Conservation (phyloP, 164 flowering plant species). For the Stephania cephalantha region DNA sequence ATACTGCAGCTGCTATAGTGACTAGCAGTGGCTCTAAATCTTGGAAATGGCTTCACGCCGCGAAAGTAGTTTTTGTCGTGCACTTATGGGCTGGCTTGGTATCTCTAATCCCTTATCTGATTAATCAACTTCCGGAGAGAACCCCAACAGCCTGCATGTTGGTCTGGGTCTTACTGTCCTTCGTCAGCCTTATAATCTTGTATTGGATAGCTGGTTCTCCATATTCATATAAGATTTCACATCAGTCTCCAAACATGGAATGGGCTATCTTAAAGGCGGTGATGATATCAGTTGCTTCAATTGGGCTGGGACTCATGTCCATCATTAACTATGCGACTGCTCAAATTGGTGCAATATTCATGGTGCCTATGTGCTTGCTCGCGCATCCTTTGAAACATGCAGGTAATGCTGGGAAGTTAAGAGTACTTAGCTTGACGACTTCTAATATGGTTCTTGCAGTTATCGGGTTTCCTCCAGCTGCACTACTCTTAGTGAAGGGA, state of each 20-base stretch:
- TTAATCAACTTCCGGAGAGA: conserved; percentile 40
- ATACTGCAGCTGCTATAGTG: conserved; percentile 14
- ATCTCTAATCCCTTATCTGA: conserved; percentile 59
- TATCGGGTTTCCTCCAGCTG: conserved; percentile 53
- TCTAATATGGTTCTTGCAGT: conserved; percentile 43
- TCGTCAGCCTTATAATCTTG: conserved; percentile 34
- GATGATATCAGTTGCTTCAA: conserved; percentile 58
- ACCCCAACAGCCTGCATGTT: conserved; percentile 37
- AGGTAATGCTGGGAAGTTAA: conserved; percentile 20
- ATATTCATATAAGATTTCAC: conserved; percentile 8
- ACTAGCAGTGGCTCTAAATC: conserved; percentile 25
- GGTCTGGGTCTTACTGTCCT: conserved; percentile 55
- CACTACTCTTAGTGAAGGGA: conserved; percentile 46
- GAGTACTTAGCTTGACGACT: conserved; percentile 27
- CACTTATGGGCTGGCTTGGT: conserved; percentile 72
- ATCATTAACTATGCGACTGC: conserved; percentile 90
- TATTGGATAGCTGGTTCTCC: conserved; percentile 39
- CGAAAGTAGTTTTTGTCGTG: conserved; percentile 56
- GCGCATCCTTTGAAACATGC: conserved; percentile 56
- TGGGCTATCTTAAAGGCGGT: conserved; percentile 77
- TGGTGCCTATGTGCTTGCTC: conserved; percentile 80
- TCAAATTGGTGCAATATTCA: conserved; percentile 68
- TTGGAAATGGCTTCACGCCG: conserved; percentile 85
- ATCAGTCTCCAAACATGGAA: conserved; percentile 27
- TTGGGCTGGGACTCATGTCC: conserved; percentile 85